Conservation (phyloP, 345 rosid species). For the Salix caprea region DNA sequence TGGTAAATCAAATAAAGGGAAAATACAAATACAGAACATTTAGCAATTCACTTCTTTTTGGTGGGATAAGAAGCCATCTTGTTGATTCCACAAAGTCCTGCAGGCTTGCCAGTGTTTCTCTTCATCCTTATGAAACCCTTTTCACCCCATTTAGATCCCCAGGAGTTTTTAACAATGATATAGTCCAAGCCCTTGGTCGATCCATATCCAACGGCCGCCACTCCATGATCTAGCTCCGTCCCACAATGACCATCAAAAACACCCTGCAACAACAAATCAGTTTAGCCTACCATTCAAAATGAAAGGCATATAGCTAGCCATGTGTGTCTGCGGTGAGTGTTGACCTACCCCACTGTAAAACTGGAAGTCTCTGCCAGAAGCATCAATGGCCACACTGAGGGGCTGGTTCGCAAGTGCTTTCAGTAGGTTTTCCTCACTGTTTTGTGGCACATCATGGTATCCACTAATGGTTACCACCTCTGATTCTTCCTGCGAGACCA, state of each 20-base stretch:
- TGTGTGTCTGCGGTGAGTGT: no score
- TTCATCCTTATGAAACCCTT: constrained; percentile 27
- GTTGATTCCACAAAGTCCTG: constrained; percentile 26
- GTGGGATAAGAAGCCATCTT: constrained; percentile 35
- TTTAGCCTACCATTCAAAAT: not conserved
- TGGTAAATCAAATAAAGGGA: not conserved
- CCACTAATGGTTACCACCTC: constrained; percentile 21
- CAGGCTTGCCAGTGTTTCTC: constrained; percentile 26
- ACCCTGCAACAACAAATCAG: constrained; percentile 12
- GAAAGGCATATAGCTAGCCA: not conserved
- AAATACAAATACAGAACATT: not conserved
- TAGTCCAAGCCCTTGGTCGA: constrained; percentile 22
- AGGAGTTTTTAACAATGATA: constrained; percentile 26
- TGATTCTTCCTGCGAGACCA: constrained; percentile 14
- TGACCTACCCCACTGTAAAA: constrained; percentile 30
- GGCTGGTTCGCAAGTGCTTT: constrained; percentile 33
- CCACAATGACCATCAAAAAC: constrained; percentile 32
- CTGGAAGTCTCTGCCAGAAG: constrained; percentile 31
- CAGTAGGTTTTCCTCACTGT: constrained; percentile 24
- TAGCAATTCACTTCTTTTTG: constrained; percentile 17
- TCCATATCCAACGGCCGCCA: constrained; percentile 32
- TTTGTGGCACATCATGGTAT: constrained; percentile 28
- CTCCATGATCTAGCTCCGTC: constrained; percentile 24
- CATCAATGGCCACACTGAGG: constrained; percentile 31
- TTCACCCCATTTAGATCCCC: constrained; percentile 35